A percentile compares a stretch with the other conserved stretches of the same genome.
phyloP scores from a whole-genome alignment of 371 early-diverging fungal species.

The Rhizopus sp. region DNA sequence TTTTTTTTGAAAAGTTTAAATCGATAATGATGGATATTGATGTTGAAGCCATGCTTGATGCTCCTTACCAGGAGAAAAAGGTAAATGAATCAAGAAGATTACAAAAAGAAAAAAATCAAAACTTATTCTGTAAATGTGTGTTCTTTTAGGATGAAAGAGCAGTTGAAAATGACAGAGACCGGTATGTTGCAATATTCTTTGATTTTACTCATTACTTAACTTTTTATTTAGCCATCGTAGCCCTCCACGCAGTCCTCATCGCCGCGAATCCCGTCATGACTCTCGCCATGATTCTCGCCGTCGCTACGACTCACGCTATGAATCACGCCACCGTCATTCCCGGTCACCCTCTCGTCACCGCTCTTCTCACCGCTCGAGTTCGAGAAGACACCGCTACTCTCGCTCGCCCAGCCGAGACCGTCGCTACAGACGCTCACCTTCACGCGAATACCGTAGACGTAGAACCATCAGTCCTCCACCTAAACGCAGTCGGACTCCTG shows the following conservation, averaged over 20 bases:
- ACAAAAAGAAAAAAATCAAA: conserved; percentile 1
- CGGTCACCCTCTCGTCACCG: conserved; percentile 45
- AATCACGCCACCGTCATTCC: conserved; percentile 24
- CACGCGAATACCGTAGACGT: conserved; percentile 29
- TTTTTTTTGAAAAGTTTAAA: not conserved
- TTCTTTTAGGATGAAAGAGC: conserved; percentile 14
- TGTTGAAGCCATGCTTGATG: conserved; percentile 86
- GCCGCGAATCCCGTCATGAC: conserved; percentile 30
- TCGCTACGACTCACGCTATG: conserved; percentile 26
- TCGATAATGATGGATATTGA: conserved; percentile 53
- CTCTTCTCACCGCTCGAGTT: conserved; percentile 45
- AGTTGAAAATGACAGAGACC: conserved; percentile 19
- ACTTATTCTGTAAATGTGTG: conserved; percentile 3
- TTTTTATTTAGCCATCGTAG: conserved; percentile 10
- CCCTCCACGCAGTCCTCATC: conserved; percentile 16
- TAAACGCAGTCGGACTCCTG: conserved; percentile 39
- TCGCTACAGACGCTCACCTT: conserved; percentile 30
- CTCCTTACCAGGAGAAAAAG: conserved; percentile 76
- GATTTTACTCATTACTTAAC: not conserved
- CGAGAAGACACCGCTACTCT: conserved; percentile 39
- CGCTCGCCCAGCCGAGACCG: conserved; percentile 40
- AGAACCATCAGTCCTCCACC: conserved; percentile 28
- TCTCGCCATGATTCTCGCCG: conserved; percentile 44
- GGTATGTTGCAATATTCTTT: not conserved
- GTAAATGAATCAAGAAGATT: conserved; percentile 14